Evolutionary conservation across 495 filamentous ascomycete species (phyloP), one percentile per base, ranked within the genome.

Genomic region (Tuber brumale): DNA sequence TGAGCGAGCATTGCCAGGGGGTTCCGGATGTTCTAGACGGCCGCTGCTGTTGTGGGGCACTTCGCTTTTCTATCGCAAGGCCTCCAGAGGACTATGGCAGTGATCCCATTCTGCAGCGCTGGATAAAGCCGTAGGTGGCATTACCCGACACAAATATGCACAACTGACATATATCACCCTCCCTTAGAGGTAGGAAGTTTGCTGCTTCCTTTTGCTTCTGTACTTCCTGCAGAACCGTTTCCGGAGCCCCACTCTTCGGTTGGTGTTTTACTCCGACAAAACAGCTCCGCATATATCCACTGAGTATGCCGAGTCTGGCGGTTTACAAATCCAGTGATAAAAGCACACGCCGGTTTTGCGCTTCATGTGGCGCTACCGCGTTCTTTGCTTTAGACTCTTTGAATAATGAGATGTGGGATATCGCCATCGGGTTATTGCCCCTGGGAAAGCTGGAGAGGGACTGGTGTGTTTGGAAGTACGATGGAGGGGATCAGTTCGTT

Each of bases 171-270:
- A 5, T 7, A 23, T 12, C 12, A 1, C 35, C 41, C 46, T 21
- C 7, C 3, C 16, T 27, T 41, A 76, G 78, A 39, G 66, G 76
- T 23, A n/a, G 66, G 5, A 76, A 74, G 41, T 79, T 71, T 21
- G 74, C 70, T 27, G 77, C 73, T 0, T 76, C 73, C n/a, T 70
- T 79, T 51, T 80, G 79, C 37, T 80, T 79, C 46, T 80, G 76
- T 42, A 66, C 74, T 39, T 79, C 79, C 31, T 80, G 78, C n/a
- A 73, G 76, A 23, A 12, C 31, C 4, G 74, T 73, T 44, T 73
- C 74, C 8, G 79, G 76, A 9, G 79, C 76, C n/a, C 76, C 76
- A 14, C 76, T 76, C 72, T 78, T 73, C 57, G 71, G 42, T 19
- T 78, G 79, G 79, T 66, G 73, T 18, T 80, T 80, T 44, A 46